Percentiles rank a stretch among this genome's conserved stretches.
These are phyloP conservation scores for Knufia petricola DNA, from an alignment of 2,329 filamentous ascomycete genomes.

Conservation along the genomic window DNA sequence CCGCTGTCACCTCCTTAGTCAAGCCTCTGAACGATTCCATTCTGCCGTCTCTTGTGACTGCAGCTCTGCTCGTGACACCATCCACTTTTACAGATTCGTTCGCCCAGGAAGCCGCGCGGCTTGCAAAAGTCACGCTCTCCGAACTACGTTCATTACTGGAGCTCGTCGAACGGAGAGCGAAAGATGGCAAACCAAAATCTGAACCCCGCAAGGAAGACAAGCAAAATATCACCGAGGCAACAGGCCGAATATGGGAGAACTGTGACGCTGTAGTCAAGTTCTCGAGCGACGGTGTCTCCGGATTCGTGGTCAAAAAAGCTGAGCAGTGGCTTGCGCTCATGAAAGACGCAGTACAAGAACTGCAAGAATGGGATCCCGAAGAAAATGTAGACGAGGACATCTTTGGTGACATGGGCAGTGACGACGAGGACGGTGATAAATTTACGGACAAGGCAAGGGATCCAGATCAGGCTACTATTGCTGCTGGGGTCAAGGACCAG, in stretches of 20 bases:
- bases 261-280: slow-evolving; percentile 65
- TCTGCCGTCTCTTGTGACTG: slow-evolving; percentile 65
- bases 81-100: slow-evolving; percentile 54
- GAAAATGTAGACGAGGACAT: slow-evolving; percentile 41
- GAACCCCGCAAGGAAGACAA: slow-evolving; percentile 28
- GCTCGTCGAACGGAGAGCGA: slow-evolving; percentile 42
- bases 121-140: slow-evolving; percentile 50
- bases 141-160: slow-evolving; percentile 54
- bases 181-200: slow-evolving; percentile 19
- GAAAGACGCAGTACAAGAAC: slow-evolving; percentile 72
- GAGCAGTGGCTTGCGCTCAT: slow-evolving; percentile 66
- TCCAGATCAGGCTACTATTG: slow-evolving; percentile 25
- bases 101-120: slow-evolving; percentile 52
- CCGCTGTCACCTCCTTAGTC: slow-evolving; percentile 61
- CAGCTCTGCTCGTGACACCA: slow-evolving; percentile 55
- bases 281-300: slow-evolving; percentile 57
- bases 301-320: slow-evolving; percentile 60
- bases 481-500: slow-evolving; percentile 33
- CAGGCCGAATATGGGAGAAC: slow-evolving; percentile 71
- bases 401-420: slow-evolving; percentile 16
- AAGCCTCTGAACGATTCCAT: slow-evolving; percentile 61
- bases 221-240: slow-evolving; percentile 53
- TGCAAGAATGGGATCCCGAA: slow-evolving; percentile 80
- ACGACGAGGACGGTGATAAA: slow-evolving; percentile 16
- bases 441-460: slow-evolving; percentile 11